Base-by-base conservation (phyloP, 148 eudicot genomes). In the Camellia granthamiana region DNA sequence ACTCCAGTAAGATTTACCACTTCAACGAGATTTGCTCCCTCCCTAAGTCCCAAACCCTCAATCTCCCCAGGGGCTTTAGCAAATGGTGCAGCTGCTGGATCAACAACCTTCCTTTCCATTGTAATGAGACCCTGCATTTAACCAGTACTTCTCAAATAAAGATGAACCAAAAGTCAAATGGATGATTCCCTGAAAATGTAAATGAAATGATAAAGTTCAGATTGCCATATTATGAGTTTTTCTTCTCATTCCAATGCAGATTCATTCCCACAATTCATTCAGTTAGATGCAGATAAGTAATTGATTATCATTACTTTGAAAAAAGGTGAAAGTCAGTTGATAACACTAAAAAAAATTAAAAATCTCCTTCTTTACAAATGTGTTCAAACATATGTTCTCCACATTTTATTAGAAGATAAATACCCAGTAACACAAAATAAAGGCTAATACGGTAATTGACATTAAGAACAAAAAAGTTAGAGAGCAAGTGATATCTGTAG, bases 1-100 rank as follows among this genome's bases (percentile, higher is more conserved):
- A 65, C 16, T 3, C 3, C 38, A 5, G 5, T 7, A 59, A 78
- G n/a, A 79, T 47, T 82, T 90, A 95, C 99, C 94, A 96, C 99
- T 90, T 96, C 99, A 86, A 85, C 60, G 66, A 96, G 93, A 86
- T 81, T 79, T 77, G 98, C 91, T 79, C 99, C 99, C 83, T 96
- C 99, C 76, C 61, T 72, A 78, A 96, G 95, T 62, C 97, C 98
- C 5, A 93, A 86, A 64, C 84, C 90, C 12, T 86, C 78, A 13
- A 64, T 76, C 84, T 91, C 98, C 67, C 73, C 87, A 16, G 88
- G 86, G 56, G 82, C 62, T 88, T 84, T 93, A 61, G 98, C 99
- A 84, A 94, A 96, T 60, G 95, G 95, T 64, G 88, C 92, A 55
- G 93, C 97, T 79, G 92, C 89, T 71, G 98, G 91, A 86, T 92